Evolutionary conservation across 2,329 filamentous ascomycete genomes (phyloP), one percentile per base, ranked within the genome.

Genomic region (Trichoderma endophyticum): DNA sequence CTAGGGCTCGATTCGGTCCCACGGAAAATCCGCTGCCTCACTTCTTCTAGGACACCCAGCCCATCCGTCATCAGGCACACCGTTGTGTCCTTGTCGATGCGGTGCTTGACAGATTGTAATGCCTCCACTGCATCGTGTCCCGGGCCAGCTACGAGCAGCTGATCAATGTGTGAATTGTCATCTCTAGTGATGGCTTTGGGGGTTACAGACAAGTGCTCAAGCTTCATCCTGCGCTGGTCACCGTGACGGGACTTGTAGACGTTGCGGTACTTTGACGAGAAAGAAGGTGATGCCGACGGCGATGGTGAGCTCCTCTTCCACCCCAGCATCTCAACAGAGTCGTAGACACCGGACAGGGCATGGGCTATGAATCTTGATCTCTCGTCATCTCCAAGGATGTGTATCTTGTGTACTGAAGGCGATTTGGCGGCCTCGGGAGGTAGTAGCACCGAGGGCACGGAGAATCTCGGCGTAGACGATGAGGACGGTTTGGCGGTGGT

Each of bases 51-150:
- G 2, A 94, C 84, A 0, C 96, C 95, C 81, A 98, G 88, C 1
- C 95, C 94, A 74, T 95, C 93, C 71, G 94, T 92, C 71, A 97
- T 80, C 70, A 97, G 87, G 72, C 92, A 89, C 8, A 97, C 87
- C 0, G 93, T 92, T 1, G 92, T 93, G 32, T 89, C 83, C 3
- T 87, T 83, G 57, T 88, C 86, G n/a, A 97, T 82, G 11, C 93
- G 88, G 76, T 93, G 86, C 70, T 86, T 87, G 70, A 96, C 84
- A 0, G 85, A 82, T 4, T 84, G 77, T 28, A 97, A 78, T 2
- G 90, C 89, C 43, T 85, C 79, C 12, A 87, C 83, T 1, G 81
- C 80, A 26, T 91, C 86, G 77, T 91, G 90, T 0, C 79, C 81
- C 5, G 76, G 75, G 28, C 89, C 89, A 2, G 91, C 89, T 24